Conservation (phyloP, 495 filamentous ascomycete genomes). For the Polyplosphaeria fusca region DNA sequence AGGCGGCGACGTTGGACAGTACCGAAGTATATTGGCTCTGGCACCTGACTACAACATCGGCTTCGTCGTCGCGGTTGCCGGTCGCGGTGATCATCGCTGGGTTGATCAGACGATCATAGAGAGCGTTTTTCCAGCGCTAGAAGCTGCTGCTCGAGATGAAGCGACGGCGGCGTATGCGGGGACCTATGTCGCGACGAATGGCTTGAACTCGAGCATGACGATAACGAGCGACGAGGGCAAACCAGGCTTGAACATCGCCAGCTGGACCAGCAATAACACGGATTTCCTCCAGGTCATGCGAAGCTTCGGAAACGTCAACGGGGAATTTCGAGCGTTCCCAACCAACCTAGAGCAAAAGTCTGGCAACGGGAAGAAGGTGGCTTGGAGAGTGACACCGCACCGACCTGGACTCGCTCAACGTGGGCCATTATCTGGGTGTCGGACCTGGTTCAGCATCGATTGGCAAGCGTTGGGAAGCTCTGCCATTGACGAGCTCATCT, state of each 20-base stretch:
- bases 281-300: slow-evolving; percentile 38
- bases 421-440: slow-evolving; percentile 39
- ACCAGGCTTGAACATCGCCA: slow-evolving; percentile 49
- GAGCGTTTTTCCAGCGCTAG: slow-evolving; percentile 45
- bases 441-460: slow-evolving; percentile 51
- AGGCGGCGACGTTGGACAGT: slow-evolving; percentile 27
- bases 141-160: slow-evolving; percentile 46
- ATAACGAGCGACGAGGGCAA: slow-evolving; percentile 41
- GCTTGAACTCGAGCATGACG: slow-evolving; percentile 35
- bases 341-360: slow-evolving; percentile 33
- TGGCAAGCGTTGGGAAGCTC: slow-evolving; percentile 43
- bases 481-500: slow-evolving; percentile 53
- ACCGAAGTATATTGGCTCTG: slow-evolving; percentile 22
- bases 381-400: slow-evolving; percentile 47
- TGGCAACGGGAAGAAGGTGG: slow-evolving; percentile 34
- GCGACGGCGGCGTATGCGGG: slow-evolving; percentile 46
- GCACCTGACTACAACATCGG: slow-evolving; percentile 34
- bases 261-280: slow-evolving; percentile 51
- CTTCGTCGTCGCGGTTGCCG: slow-evolving; percentile 18
- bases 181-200: slow-evolving; percentile 37
- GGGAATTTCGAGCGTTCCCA: slow-evolving; percentile 49
- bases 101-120: slow-evolving; percentile 38
- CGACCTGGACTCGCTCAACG: slow-evolving; percentile 19
- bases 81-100: slow-evolving; percentile 7
- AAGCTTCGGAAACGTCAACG: slow-evolving; percentile 31